Conservation (phyloP, 2,329 filamentous ascomycete genomes). For the Madurella fahalii region DNA sequence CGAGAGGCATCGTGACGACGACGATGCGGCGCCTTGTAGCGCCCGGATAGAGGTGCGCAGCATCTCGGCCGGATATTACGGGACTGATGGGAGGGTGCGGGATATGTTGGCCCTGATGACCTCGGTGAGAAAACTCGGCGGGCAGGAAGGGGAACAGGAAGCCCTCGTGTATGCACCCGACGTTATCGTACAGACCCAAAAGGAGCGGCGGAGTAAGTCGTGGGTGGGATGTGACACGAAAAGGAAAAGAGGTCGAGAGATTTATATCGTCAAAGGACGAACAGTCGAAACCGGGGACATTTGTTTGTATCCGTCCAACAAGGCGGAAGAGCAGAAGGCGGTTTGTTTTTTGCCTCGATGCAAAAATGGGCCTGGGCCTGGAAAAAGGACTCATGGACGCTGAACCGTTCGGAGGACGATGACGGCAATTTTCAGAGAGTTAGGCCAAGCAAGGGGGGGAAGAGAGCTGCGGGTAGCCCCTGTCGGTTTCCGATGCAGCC, state of each 20-base stretch:
- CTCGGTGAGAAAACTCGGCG: conserved; percentile 12
- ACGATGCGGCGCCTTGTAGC: conserved; percentile 31
- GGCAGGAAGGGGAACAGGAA: conserved; percentile 8
- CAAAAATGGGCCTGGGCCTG: conserved; percentile 14
- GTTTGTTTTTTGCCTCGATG: conserved; percentile 4
- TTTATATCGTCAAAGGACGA: conserved; percentile 20
- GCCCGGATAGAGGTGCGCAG: conserved; percentile 64
- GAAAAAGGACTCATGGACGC: conserved; percentile 10
- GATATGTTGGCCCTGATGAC: conserved; percentile 1
- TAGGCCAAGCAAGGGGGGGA: neutral
- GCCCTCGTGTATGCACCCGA: conserved; percentile 7
- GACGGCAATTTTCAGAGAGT: conserved; percentile 26
- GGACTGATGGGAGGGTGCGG: neutral
- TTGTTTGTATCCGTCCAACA: conserved; percentile 7
- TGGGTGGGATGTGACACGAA: neutral
- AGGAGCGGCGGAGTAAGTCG: conserved; percentile 29
- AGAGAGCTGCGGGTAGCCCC: conserved; percentile 7
- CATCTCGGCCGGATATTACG: conserved; percentile 50
- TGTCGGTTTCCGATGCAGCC: conserved; percentile 11
- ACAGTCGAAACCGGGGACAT: conserved; percentile 17
- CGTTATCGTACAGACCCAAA: conserved; percentile 14
- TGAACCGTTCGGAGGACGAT: conserved; percentile 18
- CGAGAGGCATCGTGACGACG: conserved; percentile 39
- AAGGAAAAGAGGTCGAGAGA: neutral
- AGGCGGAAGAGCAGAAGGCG: neutral